A percentile compares a stretch with the other conserved stretches of the same genome.
These are phyloP conservation scores for Fagopyrum esculentum DNA, from an alignment of 148 eudicot species.

Conservation along the genomic window DNA sequence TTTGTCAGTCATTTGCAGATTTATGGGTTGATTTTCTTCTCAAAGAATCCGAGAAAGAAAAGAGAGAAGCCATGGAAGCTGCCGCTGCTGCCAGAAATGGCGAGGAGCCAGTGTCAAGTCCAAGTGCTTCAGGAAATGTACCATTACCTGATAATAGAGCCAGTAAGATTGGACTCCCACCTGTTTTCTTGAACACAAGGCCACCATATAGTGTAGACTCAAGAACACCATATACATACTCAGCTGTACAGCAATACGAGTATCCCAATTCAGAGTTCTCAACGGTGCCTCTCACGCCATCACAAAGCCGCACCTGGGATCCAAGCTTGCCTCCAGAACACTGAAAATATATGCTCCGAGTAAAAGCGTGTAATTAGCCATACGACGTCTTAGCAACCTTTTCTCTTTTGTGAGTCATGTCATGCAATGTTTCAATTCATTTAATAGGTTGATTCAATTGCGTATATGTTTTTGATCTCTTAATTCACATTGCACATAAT, in stretches of 20 bases:
- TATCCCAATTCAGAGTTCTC: slow-evolving; percentile 72
- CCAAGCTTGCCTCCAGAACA: slow-evolving; percentile 39
- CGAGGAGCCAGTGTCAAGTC: slow-evolving; percentile 24
- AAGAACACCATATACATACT: slow-evolving; percentile 26
- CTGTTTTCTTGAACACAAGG: slow-evolving; percentile 31
- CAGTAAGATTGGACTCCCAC: slow-evolving; percentile 23
- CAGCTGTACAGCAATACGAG: slow-evolving; percentile 37
- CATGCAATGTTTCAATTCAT: slow-evolving; percentile 18
- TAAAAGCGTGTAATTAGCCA: slow-evolving; percentile 30
- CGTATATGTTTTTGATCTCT: slow-evolving; percentile 5
- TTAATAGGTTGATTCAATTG: slow-evolving; percentile 30
- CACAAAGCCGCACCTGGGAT: slow-evolving; percentile 39
- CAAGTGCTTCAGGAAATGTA: slow-evolving; percentile 22
- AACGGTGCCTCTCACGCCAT: slow-evolving; percentile 82
- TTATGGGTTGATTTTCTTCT: slow-evolving; percentile 98
- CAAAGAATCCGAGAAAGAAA: slow-evolving; percentile 85
- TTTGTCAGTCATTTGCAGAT: slow-evolving; percentile 82
- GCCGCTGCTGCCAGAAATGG: slow-evolving; percentile 22
- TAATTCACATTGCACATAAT: slow-evolving; percentile 9
- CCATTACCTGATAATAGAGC: slow-evolving; percentile 27
- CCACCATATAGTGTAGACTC: slow-evolving; percentile 25
- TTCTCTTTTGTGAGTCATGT: not conserved
- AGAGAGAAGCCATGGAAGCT: slow-evolving; percentile 50
- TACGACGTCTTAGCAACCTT: not conserved
- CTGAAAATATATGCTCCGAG: slow-evolving; percentile 17